Evolutionary conservation across 1,139 yeast genomes (phyloP), one percentile per base, ranked within the genome.

Genomic region (Candida tetrigidarum): DNA sequence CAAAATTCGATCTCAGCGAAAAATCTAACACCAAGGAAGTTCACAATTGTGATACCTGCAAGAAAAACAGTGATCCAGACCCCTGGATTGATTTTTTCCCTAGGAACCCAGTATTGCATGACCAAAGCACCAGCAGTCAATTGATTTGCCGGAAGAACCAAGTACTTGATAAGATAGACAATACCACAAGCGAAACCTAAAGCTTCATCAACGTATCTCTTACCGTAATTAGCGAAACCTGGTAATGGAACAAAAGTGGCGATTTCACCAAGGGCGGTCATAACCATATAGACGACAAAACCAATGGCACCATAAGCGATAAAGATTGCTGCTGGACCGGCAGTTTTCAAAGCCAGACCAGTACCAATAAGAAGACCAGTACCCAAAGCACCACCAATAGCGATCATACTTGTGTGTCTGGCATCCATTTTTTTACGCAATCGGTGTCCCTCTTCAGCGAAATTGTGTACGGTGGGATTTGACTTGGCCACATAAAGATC

Each of bases 181-280:
- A 82, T 82, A 47, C 91, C 92, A 58, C 86, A 85, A 2, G 90
- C 90, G 63, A 84, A 84, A 2, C 91, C 92, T 42, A 85, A 71
- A 4, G 89, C 80, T 29, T 83, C 85, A 54, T 84, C 90, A 46
- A 80, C 81, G 56, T 83, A 85, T 50, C 91, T 71, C 43, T 80
- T 74, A 46, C 86, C 81, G 59, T 84, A 85, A 54, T 86, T 84
- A 23, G 89, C 81, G 62, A 84, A 84, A 26, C 90, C 90, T 58
- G 83, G 86, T 55, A 84, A 68, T 15, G 91, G 91, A 45, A 83
- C 72, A 55, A 77, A 83, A 12, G 90, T 74, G n/a, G 90, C 87
- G 69, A 86, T 81, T 64, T 85, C 93, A 39, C 92, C 91, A 43
- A 86, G 69, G 12, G 83, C 84, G 51, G 83, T 71, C 88, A 85